These are phyloP conservation scores for Pugionium cornutum DNA, from an alignment of 345 rosid species.

Conservation along the genomic window DNA sequence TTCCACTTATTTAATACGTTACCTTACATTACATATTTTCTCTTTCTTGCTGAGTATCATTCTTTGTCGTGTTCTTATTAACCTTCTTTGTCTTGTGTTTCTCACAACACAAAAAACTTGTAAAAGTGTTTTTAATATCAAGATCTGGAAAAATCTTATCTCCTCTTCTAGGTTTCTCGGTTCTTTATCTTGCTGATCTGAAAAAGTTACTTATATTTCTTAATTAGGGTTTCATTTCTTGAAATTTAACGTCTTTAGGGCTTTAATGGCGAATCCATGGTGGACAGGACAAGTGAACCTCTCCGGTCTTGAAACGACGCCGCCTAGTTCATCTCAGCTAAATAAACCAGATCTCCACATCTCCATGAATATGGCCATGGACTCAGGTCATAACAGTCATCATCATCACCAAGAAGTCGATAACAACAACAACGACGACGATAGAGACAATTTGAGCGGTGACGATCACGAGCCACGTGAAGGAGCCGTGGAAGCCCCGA, in stretches of 20 bases:
- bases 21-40: constrained; percentile 37
- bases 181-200: constrained; percentile 11
- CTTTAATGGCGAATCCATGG: constrained; percentile 72
- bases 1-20: constrained; percentile 37
- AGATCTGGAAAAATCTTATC: constrained; percentile 39
- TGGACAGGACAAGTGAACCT: constrained; percentile 67
- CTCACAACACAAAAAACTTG: constrained; percentile 42
- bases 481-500: constrained; percentile 58
- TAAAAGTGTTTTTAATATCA: constrained; percentile 25
- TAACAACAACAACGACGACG: constrained; percentile 31
- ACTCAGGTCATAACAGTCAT: constrained; percentile 39
- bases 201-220: constrained; percentile 4
- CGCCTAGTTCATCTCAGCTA: constrained; percentile 53
- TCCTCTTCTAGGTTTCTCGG: constrained; percentile 17
- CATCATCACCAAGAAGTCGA: constrained; percentile 40
- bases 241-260: constrained; percentile 7
- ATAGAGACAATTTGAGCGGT: constrained; percentile 49
- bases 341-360: constrained; percentile 77
- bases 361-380: constrained; percentile 54
- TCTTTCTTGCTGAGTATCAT: constrained; percentile 40
- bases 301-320: constrained; percentile 53
- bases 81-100: constrained; percentile 34
- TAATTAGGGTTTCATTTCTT: constrained; percentile 3
- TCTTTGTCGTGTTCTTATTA: constrained; percentile 45
- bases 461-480: constrained; percentile 61